Conservation (phyloP, 257 asterid genomes). For the Solanum sparsipilum region DNA sequence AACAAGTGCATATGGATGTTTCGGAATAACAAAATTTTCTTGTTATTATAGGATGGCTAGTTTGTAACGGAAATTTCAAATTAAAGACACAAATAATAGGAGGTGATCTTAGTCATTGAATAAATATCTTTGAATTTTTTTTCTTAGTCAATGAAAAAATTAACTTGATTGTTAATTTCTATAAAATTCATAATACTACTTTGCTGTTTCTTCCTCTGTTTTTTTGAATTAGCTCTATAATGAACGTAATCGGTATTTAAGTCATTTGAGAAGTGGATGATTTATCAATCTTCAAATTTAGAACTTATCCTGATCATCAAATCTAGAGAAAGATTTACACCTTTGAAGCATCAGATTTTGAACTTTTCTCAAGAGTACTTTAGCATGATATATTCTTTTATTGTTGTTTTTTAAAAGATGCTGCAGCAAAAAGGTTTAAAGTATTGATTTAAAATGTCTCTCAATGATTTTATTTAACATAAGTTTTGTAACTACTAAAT, state of each 20-base stretch:
- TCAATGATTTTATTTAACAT: no score
- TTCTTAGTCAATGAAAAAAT: background rate
- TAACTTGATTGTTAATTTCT: background rate
- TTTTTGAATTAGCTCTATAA: background rate
- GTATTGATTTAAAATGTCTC: background rate
- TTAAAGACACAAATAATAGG: background rate
- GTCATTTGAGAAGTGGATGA: background rate
- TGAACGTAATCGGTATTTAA: background rate
- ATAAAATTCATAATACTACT: background rate
- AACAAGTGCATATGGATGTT: background rate
- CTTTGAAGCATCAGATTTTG: background rate
- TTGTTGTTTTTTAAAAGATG: background rate
- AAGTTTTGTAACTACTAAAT: background rate
- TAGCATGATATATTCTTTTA: background rate
- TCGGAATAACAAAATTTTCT: background rate
- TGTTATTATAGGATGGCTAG: background rate
- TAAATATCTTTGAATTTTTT: background rate
- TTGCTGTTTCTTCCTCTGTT: background rate
- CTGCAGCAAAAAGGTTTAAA: background rate
- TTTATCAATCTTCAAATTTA: background rate
- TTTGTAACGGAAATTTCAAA: background rate
- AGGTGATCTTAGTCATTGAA: background rate
- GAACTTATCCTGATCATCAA: background rate
- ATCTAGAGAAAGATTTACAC: background rate
- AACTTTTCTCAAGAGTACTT: background rate